Evolutionary conservation across 225 moss, liverwort and hornwort genomes (phyloP).

Genomic region (Physcomitrium patens): DNA sequence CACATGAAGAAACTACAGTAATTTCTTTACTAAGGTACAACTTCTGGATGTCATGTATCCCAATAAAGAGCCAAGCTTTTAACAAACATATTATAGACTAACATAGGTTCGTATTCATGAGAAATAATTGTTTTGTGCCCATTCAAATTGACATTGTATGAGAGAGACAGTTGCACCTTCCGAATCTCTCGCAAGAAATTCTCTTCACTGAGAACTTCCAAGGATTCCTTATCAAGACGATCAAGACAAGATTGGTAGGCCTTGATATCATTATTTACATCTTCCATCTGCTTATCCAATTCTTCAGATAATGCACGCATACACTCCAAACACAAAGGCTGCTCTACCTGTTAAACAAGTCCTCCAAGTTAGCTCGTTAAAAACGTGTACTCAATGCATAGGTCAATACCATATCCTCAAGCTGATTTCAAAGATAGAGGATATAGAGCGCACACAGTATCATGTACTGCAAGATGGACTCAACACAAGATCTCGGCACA

Average conservation of each 20-base stretch:
- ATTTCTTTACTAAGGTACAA: too few species aligned
- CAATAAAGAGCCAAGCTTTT: too few species aligned
- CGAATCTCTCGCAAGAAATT: slow-evolving; percentile 81
- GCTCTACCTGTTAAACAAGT: slow-evolving; percentile 68
- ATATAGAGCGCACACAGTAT: neutral
- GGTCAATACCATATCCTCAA: neutral
- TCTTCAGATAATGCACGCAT: slow-evolving; percentile 89
- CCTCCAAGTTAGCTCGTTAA: slow-evolving; percentile 14
- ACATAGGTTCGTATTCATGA: too few species aligned
- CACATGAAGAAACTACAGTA: too few species aligned
- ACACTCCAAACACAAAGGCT: slow-evolving; percentile 98
- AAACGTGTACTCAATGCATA: slow-evolving; percentile 2
- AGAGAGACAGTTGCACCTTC: slow-evolving; percentile 47
- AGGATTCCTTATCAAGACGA: slow-evolving; percentile 79
- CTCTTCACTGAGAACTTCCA: slow-evolving; percentile 88
- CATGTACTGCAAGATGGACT: slow-evolving; percentile 8
- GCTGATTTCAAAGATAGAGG: neutral
- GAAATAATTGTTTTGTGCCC: too few species aligned
- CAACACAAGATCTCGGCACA: neutral
- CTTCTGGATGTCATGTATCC: too few species aligned
- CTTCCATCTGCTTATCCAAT: slow-evolving; percentile 96
- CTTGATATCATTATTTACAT: slow-evolving; percentile 89
- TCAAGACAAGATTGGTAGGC: slow-evolving; percentile 89
- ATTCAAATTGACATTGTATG: neutral
- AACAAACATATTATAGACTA: too few species aligned